Base-by-base conservation (phyloP, 805 yeast genomes). In the Candida taoyuanica region DNA sequence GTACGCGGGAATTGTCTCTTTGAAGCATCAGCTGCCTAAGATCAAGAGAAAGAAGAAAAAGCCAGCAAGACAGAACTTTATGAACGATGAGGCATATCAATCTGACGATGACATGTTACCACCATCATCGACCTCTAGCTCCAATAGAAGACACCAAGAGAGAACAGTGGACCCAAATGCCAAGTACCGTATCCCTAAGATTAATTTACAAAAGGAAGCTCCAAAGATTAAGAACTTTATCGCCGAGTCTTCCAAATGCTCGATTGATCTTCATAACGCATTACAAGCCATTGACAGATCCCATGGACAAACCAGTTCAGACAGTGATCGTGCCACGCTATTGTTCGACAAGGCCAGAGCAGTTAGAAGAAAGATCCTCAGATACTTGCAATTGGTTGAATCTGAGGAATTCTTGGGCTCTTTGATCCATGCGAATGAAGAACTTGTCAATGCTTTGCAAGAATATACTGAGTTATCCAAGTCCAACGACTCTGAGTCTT, bases 331-430 rank as follows among this genome's bases (percentile, higher is more conserved):
- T 34, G 78, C 83, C 9, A 71, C 77, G n/a, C 66, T 65, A 19
- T 74, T 76, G 38, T 91, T 91, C 55, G 82, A 85, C 42, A 71
- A 78, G 58, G 84, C 94, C 51, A 74, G 91, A 43, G 65, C 73
- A 7, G 73, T 84, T 36, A 76, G 98, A 58, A 72, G 95, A 43
- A 80, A 78, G 51, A 77, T 93, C 13, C 67, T 93, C 47, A 67
- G 87, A 45, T 88, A 88, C 57, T 70, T 93, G 48, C 98, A 93
- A 62, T 69, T 76, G 36, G 86, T 88, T 29, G 83, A 85, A 30
- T 79, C 78, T 42, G 97, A 89, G 46, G 95, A 86, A 53, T 83
- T 78, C 44, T 63, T 93, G 46, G 98, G 97, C n/a, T 73, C 86
- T 31, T 70, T 93, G 46, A 76, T 93, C 41, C 81, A 77, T 50